Conservation (phyloP, 129 eudicot genomes). For the Saussurea involucrata region DNA sequence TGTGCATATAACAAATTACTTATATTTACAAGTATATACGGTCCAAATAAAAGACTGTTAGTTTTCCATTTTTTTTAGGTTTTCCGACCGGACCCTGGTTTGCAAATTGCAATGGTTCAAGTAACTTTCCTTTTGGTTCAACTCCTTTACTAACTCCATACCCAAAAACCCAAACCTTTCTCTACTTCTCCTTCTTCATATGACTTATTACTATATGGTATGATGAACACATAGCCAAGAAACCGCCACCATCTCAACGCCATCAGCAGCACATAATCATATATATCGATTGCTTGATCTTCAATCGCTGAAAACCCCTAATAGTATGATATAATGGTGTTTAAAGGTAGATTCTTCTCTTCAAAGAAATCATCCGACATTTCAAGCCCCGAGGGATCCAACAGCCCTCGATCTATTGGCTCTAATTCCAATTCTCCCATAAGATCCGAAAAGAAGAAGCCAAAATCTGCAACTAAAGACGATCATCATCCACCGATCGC, state of each 20-base stretch:
- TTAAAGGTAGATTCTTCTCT: constrained; percentile 89
- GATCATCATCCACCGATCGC: constrained; percentile 25
- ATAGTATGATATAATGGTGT: constrained; percentile 44
- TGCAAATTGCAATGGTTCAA: too few species aligned
- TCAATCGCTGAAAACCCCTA: constrained; percentile 8
- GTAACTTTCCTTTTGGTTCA: not conserved
- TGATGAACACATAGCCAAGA: not conserved
- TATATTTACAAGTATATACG: too few species aligned
- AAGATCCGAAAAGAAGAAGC: constrained; percentile 67
- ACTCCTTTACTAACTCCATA: not conserved
- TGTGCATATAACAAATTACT: too few species aligned
- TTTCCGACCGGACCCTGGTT: too few species aligned
- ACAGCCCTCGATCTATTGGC: constrained; percentile 79
- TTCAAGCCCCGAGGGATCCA: constrained; percentile 90
- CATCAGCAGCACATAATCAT: not conserved
- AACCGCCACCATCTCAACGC: not conserved
- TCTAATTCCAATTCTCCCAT: constrained; percentile 71
- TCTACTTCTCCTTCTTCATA: not conserved
- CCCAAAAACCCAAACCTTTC: not conserved
- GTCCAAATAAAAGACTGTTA: too few species aligned
- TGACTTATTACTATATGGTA: too few species aligned
- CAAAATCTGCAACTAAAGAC: constrained; percentile 42
- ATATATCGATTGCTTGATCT: not conserved
- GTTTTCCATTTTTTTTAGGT: too few species aligned
- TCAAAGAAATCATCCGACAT: constrained; percentile 69